Evolutionary conservation across 2,329 filamentous ascomycete species (phyloP).

Genomic region (Neopestalotiopsis clavispora): DNA sequence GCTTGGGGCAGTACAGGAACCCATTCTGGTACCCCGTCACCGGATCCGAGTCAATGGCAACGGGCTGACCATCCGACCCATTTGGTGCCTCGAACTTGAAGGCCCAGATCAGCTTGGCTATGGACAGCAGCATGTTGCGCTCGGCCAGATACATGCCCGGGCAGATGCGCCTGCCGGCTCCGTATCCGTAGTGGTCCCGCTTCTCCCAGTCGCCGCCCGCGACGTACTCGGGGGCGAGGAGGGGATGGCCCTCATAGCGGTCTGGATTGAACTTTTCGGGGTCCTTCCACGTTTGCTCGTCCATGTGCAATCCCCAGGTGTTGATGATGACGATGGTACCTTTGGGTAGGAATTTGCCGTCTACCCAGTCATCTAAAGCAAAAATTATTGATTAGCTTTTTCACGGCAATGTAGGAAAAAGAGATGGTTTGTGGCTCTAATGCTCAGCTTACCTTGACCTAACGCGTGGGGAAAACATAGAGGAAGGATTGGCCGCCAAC

Average conservation of each 20-base stretch:
- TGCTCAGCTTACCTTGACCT: slow-evolving; percentile 22
- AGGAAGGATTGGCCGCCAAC: too few relatives aligned
- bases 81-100: slow-evolving; percentile 31
- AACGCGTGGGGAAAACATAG: slow-evolving; percentile 40
- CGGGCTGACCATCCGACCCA: background rate
- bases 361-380: slow-evolving; percentile 40
- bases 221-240: slow-evolving; percentile 30
- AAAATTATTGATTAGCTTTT: too few relatives aligned
- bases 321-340: slow-evolving; percentile 42
- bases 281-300: slow-evolving; percentile 27
- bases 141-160: slow-evolving; percentile 55
- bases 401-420: too few relatives aligned
- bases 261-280: slow-evolving; percentile 37
- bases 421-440: background rate
- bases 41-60: background rate
- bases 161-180: slow-evolving; percentile 52
- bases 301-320: slow-evolving; percentile 40
- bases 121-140: slow-evolving; percentile 43
- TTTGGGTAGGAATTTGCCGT: slow-evolving; percentile 45
- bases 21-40: background rate
- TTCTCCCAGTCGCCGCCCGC: slow-evolving; percentile 36
- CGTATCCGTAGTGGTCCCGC: slow-evolving; percentile 52
- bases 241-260: slow-evolving; percentile 32
- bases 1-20: background rate
- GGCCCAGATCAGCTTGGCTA: slow-evolving; percentile 51